Evolutionary conservation across 2,329 filamentous ascomycete species (phyloP), one percentile per base, ranked within the genome.

Genomic region (Torrubiella hemipterigena): DNA sequence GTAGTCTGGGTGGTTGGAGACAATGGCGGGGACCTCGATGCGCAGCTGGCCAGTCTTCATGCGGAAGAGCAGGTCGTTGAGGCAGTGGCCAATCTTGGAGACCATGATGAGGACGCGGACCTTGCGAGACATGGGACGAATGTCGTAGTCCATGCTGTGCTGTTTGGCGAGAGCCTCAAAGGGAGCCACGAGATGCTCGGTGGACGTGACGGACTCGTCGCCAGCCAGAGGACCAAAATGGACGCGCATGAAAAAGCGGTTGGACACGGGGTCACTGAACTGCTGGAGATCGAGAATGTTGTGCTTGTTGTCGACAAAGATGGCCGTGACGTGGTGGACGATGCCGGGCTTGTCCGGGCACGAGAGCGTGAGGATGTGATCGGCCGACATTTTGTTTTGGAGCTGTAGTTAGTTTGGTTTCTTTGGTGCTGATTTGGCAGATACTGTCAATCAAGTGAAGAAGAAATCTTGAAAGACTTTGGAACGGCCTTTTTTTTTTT

Each of bases 231-330:
- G 71, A 8, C 74, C 78, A 46, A 89, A 89, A 55, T 87, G 82
- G 44, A 89, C 81, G 51, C 83, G 73, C 83, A 91, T 89, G 62
- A 91, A 91, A 65, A 91, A 91, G 35, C 70, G 78, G 50, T 81
- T 62, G 14, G 77, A 81, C 16, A 65, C 70, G 17, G 76, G 73
- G 56, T 89, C 83, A 25, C 76, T 81, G 64, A 84, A 91, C 59
- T 91, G 83, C 58, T 86, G 82, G 41, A 86, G 71, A 57, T 91
- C 81, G 41, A 89, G 64, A 51, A 91, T 83, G 57, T 86, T 91
- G 58, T 87, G 69, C 46, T 74, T 70, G 54, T 82, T 71, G 38
- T 69, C 58, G 28, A 81, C 80, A 40, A 91, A 71, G 44, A 89
- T 67, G 39, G 77, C 81, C 7, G 83, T 89, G 42, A 91, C 82